Base-by-base conservation (phyloP, 345 rosid genomes). In the Eucalyptus globulus region DNA sequence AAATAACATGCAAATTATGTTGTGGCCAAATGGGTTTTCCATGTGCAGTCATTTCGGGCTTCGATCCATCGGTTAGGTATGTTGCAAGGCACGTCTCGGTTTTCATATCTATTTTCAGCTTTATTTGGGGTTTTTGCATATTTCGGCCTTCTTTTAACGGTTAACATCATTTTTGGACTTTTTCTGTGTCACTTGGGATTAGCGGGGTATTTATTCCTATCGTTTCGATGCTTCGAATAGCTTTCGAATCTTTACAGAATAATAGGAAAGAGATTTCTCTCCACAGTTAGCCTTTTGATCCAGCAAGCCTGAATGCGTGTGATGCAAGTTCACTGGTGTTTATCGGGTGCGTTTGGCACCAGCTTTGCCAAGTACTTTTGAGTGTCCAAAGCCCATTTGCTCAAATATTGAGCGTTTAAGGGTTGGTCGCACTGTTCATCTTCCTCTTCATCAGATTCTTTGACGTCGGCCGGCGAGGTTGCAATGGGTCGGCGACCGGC, bases 181-280 rank as follows among this genome's bases (percentile, higher is more conserved):
- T 69, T 15, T 34, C 26, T 1, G 4, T 3, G 2, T 9, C 24
- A 9, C 80, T 5, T 9, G 6, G 0, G 11, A 34, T 69, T 69
- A 69, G 24, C 13, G 4, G 43, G 3, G 80, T 16, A 31, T 69
- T 69, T 69, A 34, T 10, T 56, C 12, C 24, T 31, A 2, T 17
- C 13, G 22, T 1, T 17, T 17, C 2, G 44, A 34, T 16, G 22
- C 12, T 69, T 34, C 26, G 58, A 21, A 53, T 53, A 53, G 58
- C 58, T 53, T 53, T 34, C 26, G 11, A 9, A 69, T 34, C 37
- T 34, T 69, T 17, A 17, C 12, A 19, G 7, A 69, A 69, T 9
- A 7, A 5, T 17, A 34, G 80, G 22, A 37, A 34, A 34, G 24
- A 34, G 80, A 69, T 34, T 34, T 69, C 44, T 62, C 34, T 62